Conservation (phyloP, 2,329 filamentous ascomycete genomes). For the Neofusicoccum cordaticola region DNA sequence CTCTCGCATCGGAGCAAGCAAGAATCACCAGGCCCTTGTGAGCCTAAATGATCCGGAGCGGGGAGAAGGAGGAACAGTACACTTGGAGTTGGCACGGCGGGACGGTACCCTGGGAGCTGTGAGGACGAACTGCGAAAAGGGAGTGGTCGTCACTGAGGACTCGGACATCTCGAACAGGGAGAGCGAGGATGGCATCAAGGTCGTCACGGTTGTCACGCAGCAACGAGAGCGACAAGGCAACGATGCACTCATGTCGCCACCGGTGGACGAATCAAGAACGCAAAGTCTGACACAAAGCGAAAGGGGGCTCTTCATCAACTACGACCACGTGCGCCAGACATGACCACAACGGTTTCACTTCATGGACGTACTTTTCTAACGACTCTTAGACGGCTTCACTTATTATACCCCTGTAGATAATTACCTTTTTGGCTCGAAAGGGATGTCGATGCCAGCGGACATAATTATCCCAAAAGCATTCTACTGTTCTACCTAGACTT, state of each 20-base stretch:
- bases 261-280: neutral
- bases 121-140: neutral
- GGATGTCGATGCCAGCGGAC: neutral
- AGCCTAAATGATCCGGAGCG: neutral
- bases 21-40: neutral
- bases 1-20: neutral
- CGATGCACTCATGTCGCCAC: neutral
- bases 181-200: conserved; percentile 7
- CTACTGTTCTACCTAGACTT: neutral
- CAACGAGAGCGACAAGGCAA: neutral
- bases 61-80: neutral
- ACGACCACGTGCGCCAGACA: neutral
- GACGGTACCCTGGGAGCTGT: neutral
- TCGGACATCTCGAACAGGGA: neutral
- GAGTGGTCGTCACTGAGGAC: neutral
- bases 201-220: conserved; percentile 4
- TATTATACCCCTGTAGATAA: conserved; percentile 3
- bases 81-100: neutral
- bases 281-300: neutral
- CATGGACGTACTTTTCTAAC: too few species aligned
- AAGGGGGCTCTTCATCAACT: neutral
- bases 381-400: neutral
- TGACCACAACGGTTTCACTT: neutral
- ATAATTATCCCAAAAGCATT: neutral
- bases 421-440: neutral